A percentile compares a stretch with the other conserved stretches of the same genome.
Evolutionary conservation across 106 monocot species (phyloP).

Genomic region (Phalaenopsis aphrodite): DNA sequence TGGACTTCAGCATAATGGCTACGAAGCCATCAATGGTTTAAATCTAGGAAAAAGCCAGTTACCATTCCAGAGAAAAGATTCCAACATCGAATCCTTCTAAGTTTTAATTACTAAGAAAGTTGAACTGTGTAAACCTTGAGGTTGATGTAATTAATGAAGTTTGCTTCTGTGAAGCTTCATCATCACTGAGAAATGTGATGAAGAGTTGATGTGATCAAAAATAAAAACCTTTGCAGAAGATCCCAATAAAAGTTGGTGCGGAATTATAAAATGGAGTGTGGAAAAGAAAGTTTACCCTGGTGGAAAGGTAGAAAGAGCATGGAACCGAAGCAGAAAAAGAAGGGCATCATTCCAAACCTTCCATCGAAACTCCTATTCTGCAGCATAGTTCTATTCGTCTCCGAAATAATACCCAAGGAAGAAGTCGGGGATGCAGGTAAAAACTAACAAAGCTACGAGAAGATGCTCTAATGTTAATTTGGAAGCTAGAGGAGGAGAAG

Average conservation of each 20-base stretch:
- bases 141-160: too few species aligned
- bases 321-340: neutral
- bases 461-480: neutral
- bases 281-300: slow-evolving; percentile 5
- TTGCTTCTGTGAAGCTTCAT: too few species aligned
- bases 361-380: neutral
- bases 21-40: too few species aligned
- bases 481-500: neutral
- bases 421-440: neutral
- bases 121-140: too few species aligned
- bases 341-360: neutral
- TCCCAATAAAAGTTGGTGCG: neutral
- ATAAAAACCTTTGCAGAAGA: neutral
- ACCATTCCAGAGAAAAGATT: too few species aligned
- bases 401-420: neutral
- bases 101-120: too few species aligned
- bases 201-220: neutral
- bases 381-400: neutral
- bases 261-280: neutral
- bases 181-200: too few species aligned
- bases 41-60: too few species aligned
- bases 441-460: neutral
- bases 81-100: too few species aligned
- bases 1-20: too few species aligned
- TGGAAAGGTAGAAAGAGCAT: slow-evolving; percentile 6